Evolutionary conservation across 306 rosid species (phyloP).

Genomic region (Quercus bicolor): DNA sequence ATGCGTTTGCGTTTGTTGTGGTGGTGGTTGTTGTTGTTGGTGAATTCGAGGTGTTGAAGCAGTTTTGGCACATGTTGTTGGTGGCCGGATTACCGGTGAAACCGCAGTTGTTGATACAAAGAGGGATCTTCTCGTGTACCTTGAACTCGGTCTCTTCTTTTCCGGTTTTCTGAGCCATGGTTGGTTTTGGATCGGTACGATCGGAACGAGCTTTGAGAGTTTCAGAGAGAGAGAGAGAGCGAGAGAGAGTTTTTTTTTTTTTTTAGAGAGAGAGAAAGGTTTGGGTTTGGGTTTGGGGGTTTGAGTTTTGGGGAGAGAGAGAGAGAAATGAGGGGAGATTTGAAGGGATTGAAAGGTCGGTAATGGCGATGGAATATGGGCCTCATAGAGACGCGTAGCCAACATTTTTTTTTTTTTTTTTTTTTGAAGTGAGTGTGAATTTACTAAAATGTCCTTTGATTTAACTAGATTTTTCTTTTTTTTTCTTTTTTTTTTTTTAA

Average conservation of each 20-base stretch:
- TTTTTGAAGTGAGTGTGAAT: too few species aligned
- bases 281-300: not conserved
- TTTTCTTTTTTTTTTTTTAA: too few species aligned
- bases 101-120: conserved; percentile 85
- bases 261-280: conserved; percentile 1
- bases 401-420: conserved; percentile 32
- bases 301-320: not conserved
- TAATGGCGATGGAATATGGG: conserved; percentile 67
- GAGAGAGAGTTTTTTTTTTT: conserved; percentile 8
- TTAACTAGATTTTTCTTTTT: not conserved
- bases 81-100: conserved; percentile 71
- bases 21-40: conserved; percentile 24
- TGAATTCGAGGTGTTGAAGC: conserved; percentile 44
- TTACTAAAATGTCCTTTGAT: not conserved
- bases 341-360: conserved; percentile 60
- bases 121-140: conserved; percentile 61
- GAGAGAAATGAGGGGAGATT: conserved; percentile 35
- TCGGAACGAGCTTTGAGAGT: not conserved
- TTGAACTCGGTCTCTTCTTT: conserved; percentile 87
- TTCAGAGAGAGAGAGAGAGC: not conserved
- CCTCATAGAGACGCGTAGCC: conserved; percentile 79
- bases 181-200: not conserved
- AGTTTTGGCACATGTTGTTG: conserved; percentile 88
- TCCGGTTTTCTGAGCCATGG: conserved; percentile 73
- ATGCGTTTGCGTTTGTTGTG: not conserved